Evolutionary conservation across 257 asterid species (phyloP).

Genomic region (Fraxinus anomala): DNA sequence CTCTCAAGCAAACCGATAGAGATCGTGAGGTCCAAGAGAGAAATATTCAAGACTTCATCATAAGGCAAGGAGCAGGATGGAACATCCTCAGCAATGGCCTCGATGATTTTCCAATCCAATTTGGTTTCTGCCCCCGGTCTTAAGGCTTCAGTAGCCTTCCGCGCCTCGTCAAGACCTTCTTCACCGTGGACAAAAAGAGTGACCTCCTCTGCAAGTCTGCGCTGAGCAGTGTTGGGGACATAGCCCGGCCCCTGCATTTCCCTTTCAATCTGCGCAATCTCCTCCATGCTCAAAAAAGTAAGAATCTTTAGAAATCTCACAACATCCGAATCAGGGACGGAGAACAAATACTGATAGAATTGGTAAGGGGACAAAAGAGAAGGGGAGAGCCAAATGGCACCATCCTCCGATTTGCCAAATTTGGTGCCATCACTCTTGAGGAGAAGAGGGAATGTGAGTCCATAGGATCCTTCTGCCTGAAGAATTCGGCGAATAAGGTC

Average conservation of each 20-base stretch:
- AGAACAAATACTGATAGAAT: slow-evolving; percentile 79
- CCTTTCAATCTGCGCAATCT: slow-evolving; percentile 52
- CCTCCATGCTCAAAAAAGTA: slow-evolving; percentile 72
- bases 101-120: slow-evolving; percentile 66
- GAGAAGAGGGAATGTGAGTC: slow-evolving; percentile 88
- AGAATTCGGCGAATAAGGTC: slow-evolving; percentile 80
- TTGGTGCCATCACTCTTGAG: slow-evolving; percentile 91
- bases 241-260: slow-evolving; percentile 61
- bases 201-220: slow-evolving; percentile 87
- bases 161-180: slow-evolving; percentile 73
- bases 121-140: slow-evolving; percentile 79
- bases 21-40: slow-evolving; percentile 68
- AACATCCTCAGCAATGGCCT: slow-evolving; percentile 76
- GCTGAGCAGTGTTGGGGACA: slow-evolving; percentile 78
- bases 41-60: slow-evolving; percentile 55
- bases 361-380: slow-evolving; percentile 73
- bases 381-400: slow-evolving; percentile 85
- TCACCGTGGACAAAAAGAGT: slow-evolving; percentile 92
- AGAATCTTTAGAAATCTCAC: slow-evolving; percentile 73
- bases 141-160: slow-evolving; percentile 82
- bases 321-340: slow-evolving; percentile 73
- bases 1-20: slow-evolving; percentile 75
- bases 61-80: slow-evolving; percentile 58
- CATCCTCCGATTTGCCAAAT: slow-evolving; percentile 92
- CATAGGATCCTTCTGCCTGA: slow-evolving; percentile 56